phyloP scores from a whole-genome alignment of 495 filamentous ascomycete species.

The Hypoxylon fragiforme region DNA sequence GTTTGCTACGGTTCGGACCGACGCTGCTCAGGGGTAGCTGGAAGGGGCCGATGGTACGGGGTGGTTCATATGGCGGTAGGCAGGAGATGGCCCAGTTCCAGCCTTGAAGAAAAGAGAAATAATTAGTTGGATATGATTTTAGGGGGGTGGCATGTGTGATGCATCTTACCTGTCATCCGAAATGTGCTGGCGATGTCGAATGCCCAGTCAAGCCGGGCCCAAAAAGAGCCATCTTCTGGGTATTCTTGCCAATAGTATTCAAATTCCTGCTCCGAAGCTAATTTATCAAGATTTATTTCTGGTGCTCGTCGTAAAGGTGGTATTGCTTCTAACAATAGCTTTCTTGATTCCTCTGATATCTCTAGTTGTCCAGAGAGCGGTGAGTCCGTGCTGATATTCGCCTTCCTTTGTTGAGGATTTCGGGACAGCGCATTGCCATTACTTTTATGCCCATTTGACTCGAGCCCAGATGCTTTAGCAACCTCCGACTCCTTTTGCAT shows the following conservation, averaged over 20 bases:
- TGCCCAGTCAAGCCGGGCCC: constrained; percentile 71
- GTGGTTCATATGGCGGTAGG: constrained; percentile 57
- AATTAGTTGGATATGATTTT: neutral
- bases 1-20: constrained; percentile 39
- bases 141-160: neutral
- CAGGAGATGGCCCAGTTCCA: constrained; percentile 74
- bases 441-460: constrained; percentile 5
- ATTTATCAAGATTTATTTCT: constrained; percentile 1
- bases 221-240: constrained; percentile 57
- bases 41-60: constrained; percentile 40
- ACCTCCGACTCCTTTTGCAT: neutral
- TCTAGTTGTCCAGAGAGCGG: neutral
- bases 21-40: constrained; percentile 44
- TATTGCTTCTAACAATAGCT: neutral
- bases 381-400: neutral
- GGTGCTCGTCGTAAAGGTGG: constrained; percentile 1
- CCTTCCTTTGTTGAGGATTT: neutral
- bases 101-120: constrained; percentile 42
- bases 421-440: neutral
- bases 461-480: constrained; percentile 6
- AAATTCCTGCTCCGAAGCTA: constrained; percentile 31
- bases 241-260: constrained; percentile 74
- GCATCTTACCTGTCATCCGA: constrained; percentile 57
- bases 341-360: constrained; percentile 2
- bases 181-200: constrained; percentile 69